Percentiles rank a stretch among this genome's conserved stretches.
Evolutionary conservation across 1,284 basidiomycete genomes (phyloP).

Genomic region (Abortiporus biennis): DNA sequence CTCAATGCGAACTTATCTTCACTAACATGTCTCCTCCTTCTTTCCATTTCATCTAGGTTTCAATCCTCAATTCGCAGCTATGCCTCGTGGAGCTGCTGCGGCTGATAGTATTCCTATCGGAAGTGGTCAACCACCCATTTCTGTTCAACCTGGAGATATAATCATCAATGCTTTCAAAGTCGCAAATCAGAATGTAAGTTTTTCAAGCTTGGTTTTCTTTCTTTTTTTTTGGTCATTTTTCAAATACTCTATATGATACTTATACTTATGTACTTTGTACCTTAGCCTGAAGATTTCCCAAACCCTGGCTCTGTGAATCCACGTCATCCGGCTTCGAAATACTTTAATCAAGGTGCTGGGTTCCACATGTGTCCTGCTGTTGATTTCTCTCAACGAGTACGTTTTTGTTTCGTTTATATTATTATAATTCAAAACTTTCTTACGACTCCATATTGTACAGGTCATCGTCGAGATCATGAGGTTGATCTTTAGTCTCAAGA

Average conservation of each 20-base stretch:
- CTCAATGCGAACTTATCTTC: background rate
- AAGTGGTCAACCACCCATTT: constrained; percentile 28
- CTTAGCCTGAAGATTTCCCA: constrained; percentile 35
- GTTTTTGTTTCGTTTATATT: background rate
- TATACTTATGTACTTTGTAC: background rate
- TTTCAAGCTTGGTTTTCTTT: too few relatives aligned
- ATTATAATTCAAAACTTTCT: background rate
- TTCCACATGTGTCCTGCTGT: constrained; percentile 40
- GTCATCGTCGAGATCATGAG: constrained; percentile 38
- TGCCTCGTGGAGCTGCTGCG: constrained; percentile 33
- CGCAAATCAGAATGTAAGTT: constrained; percentile 41
- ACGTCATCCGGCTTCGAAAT: constrained; percentile 27
- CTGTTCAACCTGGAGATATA: constrained; percentile 37
- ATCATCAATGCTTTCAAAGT: constrained; percentile 42
- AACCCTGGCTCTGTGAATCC: constrained; percentile 36
- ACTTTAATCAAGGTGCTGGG: constrained; percentile 36
- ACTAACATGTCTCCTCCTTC: constrained; percentile 26
- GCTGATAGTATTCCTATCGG: constrained; percentile 31
- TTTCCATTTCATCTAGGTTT: constrained; percentile 21
- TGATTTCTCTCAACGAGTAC: constrained; percentile 30
- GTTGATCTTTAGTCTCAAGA: constrained; percentile 38
- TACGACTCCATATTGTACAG: constrained; percentile 5
- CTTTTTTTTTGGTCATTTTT: too few relatives aligned
- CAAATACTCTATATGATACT: background rate
- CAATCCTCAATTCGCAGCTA: constrained; percentile 33